Evolutionary conservation across 1,284 basidiomycete genomes (phyloP).

Genomic region (Pulveroboletus sp.): DNA sequence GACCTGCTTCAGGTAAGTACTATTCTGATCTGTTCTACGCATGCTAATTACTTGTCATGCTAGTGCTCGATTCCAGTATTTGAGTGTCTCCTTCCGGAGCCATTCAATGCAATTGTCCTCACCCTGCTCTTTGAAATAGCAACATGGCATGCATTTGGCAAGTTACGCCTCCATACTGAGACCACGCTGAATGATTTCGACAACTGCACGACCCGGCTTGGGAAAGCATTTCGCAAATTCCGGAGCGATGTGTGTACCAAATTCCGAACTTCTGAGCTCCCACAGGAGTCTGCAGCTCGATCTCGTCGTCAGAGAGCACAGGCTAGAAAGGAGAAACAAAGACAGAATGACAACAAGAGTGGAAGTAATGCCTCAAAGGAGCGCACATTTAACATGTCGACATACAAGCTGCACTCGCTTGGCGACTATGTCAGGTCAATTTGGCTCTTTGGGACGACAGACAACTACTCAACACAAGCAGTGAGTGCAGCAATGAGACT

Average conservation of each 20-base stretch:
- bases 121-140: conserved; percentile 10
- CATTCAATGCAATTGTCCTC: conserved; percentile 24
- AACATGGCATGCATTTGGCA: conserved; percentile 35
- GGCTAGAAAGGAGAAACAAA: neutral
- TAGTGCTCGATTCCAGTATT: conserved; percentile 34
- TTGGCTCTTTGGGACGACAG: conserved; percentile 31
- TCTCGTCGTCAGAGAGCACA: neutral
- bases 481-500: too few relatives aligned
- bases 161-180: conserved; percentile 33
- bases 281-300: conserved; percentile 4
- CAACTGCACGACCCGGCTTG: conserved; percentile 4
- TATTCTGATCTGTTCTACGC: too few relatives aligned
- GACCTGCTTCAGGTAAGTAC: conserved; percentile 8
- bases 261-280: conserved; percentile 6
- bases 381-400: conserved; percentile 28
- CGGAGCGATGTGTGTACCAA: neutral
- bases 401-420: conserved; percentile 34
- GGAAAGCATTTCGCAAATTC: neutral
- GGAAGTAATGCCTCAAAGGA: neutral
- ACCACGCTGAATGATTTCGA: conserved; percentile 24
- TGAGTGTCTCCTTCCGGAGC: conserved; percentile 30
- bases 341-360: too few relatives aligned
- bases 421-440: conserved; percentile 33
- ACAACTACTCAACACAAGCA: conserved; percentile 32
- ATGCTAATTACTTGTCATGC: neutral